A percentile compares a stretch with the other conserved stretches of the same genome.
phyloP scores from a whole-genome alignment of 2,329 filamentous ascomycete genomes.

The Diaporthe longicolla region DNA sequence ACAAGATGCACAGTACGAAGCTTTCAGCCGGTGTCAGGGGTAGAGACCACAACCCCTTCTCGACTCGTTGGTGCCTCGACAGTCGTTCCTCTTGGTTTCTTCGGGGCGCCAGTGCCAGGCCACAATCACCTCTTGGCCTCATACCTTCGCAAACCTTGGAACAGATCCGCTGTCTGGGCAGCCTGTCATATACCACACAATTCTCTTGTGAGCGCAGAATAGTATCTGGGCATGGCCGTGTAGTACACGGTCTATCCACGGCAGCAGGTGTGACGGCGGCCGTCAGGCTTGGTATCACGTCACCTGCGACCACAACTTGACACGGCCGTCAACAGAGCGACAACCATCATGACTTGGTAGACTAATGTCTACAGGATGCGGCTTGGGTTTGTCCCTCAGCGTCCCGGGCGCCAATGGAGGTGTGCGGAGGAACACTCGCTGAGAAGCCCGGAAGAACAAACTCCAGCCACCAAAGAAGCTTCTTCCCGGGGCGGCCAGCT shows the following conservation, averaged over 20 bases:
- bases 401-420: background rate
- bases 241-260: background rate
- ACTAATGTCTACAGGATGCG: no score
- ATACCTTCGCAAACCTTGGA: background rate
- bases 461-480: background rate
- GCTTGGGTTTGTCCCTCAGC: background rate
- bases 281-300: conserved; percentile 9
- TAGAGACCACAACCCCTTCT: background rate
- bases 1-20: background rate
- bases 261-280: background rate
- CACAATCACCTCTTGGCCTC: conserved; percentile 8
- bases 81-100: background rate
- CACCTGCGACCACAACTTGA: conserved; percentile 8
- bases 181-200: background rate
- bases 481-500: background rate
- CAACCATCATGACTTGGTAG: background rate
- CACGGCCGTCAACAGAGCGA: background rate
- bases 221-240: conserved; percentile 1
- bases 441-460: conserved; percentile 22
- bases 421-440: conserved; percentile 1
- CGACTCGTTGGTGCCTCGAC: conserved; percentile 11
- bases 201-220: background rate
- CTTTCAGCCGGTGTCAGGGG: background rate
- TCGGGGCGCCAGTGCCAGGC: conserved; percentile 1
- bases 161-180: background rate